phyloP scores from a whole-genome alignment of 2,329 filamentous ascomycete genomes.

The Monosporascus sp. region DNA sequence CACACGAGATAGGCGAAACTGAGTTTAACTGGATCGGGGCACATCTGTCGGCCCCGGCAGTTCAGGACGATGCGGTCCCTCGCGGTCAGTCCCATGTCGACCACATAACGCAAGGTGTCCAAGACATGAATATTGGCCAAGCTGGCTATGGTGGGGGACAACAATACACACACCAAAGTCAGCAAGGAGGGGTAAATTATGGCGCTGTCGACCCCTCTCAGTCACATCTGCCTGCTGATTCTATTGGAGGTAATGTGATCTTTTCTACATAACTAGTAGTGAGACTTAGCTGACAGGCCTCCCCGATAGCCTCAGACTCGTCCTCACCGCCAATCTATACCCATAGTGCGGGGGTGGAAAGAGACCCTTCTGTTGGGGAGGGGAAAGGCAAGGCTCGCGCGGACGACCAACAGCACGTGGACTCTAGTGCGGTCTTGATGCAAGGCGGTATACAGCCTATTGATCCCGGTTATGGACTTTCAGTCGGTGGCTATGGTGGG shows the following conservation, averaged over 20 bases:
- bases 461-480: conserved; percentile 1
- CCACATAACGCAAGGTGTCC: conserved; percentile 12
- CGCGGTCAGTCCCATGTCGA: conserved; percentile 15
- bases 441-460: conserved; percentile 1
- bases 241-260: not conserved
- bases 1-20: conserved; percentile 10
- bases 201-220: not conserved
- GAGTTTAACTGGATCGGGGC: conserved; percentile 14
- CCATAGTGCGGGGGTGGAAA: conserved; percentile 5
- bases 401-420: conserved; percentile 3
- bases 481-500: not conserved
- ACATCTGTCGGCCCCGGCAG: conserved; percentile 2
- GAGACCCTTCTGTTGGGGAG: conserved; percentile 11
- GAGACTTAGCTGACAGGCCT: conserved; percentile 1
- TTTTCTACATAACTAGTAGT: not conserved
- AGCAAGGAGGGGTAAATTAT: not conserved
- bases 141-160: conserved; percentile 8
- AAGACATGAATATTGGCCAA: conserved; percentile 12
- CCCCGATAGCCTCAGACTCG: conserved; percentile 3
- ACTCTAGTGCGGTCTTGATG: conserved; percentile 3
- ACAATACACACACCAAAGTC: conserved; percentile 7
- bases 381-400: conserved; percentile 14
- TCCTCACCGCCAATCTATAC: conserved; percentile 17
- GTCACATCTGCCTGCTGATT: not conserved
- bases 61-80: conserved; percentile 16